Conservation (phyloP, 2,329 filamentous ascomycete genomes). For the Venturia carpophila region DNA sequence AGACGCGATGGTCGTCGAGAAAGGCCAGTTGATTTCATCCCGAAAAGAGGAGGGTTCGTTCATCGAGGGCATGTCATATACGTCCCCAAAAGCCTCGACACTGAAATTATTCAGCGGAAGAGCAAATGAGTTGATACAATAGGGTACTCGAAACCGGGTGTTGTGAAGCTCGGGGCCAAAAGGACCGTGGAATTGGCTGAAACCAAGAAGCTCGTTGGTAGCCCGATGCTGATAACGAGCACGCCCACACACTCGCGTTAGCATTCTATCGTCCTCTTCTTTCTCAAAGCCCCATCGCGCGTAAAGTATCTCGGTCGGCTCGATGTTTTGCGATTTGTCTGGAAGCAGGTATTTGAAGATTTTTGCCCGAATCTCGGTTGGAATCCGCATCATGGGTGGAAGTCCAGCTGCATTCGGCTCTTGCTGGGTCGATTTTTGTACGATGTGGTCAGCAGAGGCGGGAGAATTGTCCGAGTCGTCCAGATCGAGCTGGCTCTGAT, state of each 20-base stretch:
- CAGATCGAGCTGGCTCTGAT: neutral
- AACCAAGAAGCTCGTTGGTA: neutral
- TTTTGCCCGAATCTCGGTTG: constrained; percentile 6
- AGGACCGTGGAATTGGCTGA: neutral
- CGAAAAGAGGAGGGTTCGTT: neutral
- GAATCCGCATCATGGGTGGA: neutral
- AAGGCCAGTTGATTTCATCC: neutral
- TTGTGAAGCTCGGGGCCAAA: neutral
- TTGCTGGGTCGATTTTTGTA: neutral
- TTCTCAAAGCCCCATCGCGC: neutral
- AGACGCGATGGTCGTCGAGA: neutral
- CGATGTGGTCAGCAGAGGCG: neutral
- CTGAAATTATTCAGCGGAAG: neutral
- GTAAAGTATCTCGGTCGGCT: neutral
- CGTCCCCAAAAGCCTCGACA: neutral
- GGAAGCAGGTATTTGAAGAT: constrained; percentile 15
- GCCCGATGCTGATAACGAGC: neutral
- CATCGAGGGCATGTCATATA: neutral
- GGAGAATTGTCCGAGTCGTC: neutral
- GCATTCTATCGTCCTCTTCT: neutral
- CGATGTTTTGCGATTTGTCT: constrained; percentile 5
- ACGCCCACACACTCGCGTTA: neutral
- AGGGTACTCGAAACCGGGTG: neutral
- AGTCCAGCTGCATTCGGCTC: neutral
- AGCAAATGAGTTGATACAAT: neutral